A percentile compares a stretch with the other conserved stretches of the same genome.
phyloP scores from a whole-genome alignment of 73 alveolate genomes.

The Loxodes magnus region DNA sequence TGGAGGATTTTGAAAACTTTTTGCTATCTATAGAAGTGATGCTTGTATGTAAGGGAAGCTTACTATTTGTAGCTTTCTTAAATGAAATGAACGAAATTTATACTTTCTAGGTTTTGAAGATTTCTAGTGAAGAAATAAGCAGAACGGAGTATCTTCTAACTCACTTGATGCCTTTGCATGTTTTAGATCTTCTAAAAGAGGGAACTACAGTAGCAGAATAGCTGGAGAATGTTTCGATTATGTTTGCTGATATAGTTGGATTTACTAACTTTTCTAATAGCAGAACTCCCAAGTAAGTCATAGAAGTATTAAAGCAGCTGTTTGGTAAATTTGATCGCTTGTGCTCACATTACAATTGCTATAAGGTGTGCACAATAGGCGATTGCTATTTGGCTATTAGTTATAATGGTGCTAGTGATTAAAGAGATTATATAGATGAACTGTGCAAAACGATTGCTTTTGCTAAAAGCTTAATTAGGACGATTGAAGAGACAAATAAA shows the following conservation, averaged over 20 bases:
- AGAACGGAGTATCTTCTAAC: slow-evolving; percentile 39
- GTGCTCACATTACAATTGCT: slow-evolving; percentile 66
- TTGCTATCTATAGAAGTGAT: no score
- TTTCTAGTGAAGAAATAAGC: slow-evolving; percentile 28
- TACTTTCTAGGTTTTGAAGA: no score
- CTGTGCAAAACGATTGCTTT: slow-evolving; percentile 45
- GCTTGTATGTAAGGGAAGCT: no score
- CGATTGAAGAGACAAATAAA: slow-evolving; percentile 30
- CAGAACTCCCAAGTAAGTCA: slow-evolving; percentile 85
- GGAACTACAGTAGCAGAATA: slow-evolving; percentile 65
- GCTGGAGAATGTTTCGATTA: slow-evolving; percentile 79
- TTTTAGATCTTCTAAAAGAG: slow-evolving; percentile 34
- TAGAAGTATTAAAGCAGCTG: slow-evolving; percentile 71
- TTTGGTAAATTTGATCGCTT: slow-evolving; percentile 88
- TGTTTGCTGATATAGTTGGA: slow-evolving; percentile 86
- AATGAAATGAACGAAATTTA: no score
- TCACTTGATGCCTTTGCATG: slow-evolving; percentile 56
- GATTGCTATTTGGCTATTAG: slow-evolving; percentile 77
- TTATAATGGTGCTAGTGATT: slow-evolving; percentile 40
- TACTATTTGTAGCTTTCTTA: no score
- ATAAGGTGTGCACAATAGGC: slow-evolving; percentile 62
- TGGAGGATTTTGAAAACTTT: no score
- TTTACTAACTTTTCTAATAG: slow-evolving; percentile 60
- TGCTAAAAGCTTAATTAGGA: slow-evolving; percentile 48
- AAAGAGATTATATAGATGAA: slow-evolving; percentile 51